Base-by-base conservation (phyloP, 2,329 filamentous ascomycete species). In the Hymenoscyphus fraxineus region DNA sequence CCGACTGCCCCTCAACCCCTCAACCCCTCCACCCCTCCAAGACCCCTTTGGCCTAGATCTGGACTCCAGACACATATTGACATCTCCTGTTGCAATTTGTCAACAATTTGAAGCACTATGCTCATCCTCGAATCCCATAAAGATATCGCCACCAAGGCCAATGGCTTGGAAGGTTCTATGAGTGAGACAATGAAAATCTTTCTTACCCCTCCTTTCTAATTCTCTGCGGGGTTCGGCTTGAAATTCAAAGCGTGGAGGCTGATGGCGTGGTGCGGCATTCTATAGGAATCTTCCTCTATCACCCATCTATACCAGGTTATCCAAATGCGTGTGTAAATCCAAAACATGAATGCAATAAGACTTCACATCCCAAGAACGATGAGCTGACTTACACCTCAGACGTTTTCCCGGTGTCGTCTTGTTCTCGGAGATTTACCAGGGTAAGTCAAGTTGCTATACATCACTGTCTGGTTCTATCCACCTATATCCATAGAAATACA, bases 361-460 rank as follows among this genome's bases (percentile, higher is more conserved):
- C 32, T 40, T 40, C 27, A 59, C 39, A 51, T 51, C 19, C 44
- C n/a, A 51, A 13, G 9, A 51, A 16, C n/a, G 10, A 22, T 22
- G 3, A 27, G 58, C 55, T 70, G 61, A 69, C 9, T 61, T 4
- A 3, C n/a, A 63, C 27, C 62, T n/a, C 65, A 86, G 85, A 38
- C 81, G 82, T 59, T 97, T 96, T 73, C 93, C 93, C 0, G 93
- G 91, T 22, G 91, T 97, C 5, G 89, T 91, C 15, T 82, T 97
- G 64, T 97, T 96, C 76, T 93, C 89, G 71, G 93, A 97, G 79
- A 97, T 97, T 73, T 97, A 97, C 75, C 93, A 97, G 87, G 93
- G 92, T 93, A 77, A 12, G 67, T 38, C n/a, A 12, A 35, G 15
- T 57, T 35, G 38, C 32, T 7, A 19, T 15, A 9, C 10, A 7